Base-by-base conservation (phyloP, 768 basidiomycete species). In the Hypsizygus marmoreus region DNA sequence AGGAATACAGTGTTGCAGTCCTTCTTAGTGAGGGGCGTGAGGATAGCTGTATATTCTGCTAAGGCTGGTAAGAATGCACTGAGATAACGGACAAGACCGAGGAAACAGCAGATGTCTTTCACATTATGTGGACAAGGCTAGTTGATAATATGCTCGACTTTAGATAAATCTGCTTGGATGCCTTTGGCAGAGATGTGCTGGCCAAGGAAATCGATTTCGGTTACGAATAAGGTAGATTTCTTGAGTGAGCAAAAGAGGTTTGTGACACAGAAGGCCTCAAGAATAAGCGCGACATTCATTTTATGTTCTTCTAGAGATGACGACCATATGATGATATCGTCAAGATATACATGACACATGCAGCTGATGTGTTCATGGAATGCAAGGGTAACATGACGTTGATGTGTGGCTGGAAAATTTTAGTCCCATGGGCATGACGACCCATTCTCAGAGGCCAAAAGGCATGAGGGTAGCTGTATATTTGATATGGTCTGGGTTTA, bases 51-150 rank as follows among this genome's bases (percentile, higher is more conserved):
- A 46, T 41, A 9, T 39, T 55, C 46, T 2, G 61, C 59, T 2
- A 68, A 49, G 11, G 42, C 33, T 0, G 65, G 65, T 0, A 68
- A 43, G 34, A 63, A 62, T 1, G 40, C 19, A 0, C 53, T 34
- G 8, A 68, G 36, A 24, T 64, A 69, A 0, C 39, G 31, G 2
- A 52, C 54, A 0, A 55, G 29, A 1, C 67, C 64, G 0, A 70
- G 50, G 29, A 67, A 67, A 0, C 50, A 36, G 0, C 52, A 53
- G 0, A 67, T 57, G 7, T 62, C 51, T 8, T 50, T 50, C 1
- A 20, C n/a, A 0, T 36, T 47, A 3, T 26, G 26, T 4, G 61
- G n/a, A n/a, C n/a, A n/a, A n/a, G n/a, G n/a, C n/a, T n/a, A n/a
- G n/a, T n/a, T n/a, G n/a, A 64, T 1, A n/a, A 33, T 65, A 60